phyloP scores from a whole-genome alignment of 2,329 filamentous ascomycete genomes.

The Rhexocercosporidium sp. region DNA sequence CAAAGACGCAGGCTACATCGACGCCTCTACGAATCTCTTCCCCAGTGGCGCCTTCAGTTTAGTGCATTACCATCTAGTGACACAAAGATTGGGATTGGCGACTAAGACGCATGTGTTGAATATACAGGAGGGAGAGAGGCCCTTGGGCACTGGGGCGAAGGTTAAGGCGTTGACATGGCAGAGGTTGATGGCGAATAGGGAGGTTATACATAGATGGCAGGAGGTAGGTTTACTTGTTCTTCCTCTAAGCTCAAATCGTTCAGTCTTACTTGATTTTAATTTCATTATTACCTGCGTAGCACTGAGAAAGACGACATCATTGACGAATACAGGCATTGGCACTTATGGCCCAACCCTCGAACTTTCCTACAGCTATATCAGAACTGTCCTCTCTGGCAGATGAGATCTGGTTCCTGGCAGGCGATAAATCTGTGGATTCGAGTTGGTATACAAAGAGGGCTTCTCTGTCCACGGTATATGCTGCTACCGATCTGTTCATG shows the following conservation, averaged over 20 bases:
- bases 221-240: conserved; percentile 62
- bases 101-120: conserved; percentile 21
- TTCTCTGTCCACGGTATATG: conserved; percentile 69
- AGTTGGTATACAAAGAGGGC: conserved; percentile 85
- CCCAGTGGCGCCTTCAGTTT: conserved; percentile 81
- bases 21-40: conserved; percentile 84
- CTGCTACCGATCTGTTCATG: conserved; percentile 89
- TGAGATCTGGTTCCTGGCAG: conserved; percentile 88
- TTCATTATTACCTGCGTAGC: not conserved
- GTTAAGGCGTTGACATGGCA: conserved; percentile 77
- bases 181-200: conserved; percentile 74
- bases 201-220: conserved; percentile 80
- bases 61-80: conserved; percentile 77
- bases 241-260: not conserved
- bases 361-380: conserved; percentile 74
- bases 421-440: conserved; percentile 80
- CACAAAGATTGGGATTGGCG: conserved; percentile 64
- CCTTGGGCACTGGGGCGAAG: conserved; percentile 61
- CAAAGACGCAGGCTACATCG: conserved; percentile 82
- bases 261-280: not conserved
- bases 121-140: conserved; percentile 38
- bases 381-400: conserved; percentile 86
- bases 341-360: conserved; percentile 84
- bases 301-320: not conserved
- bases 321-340: conserved; percentile 66